These are phyloP conservation scores for Tetrapisispora fleetii DNA, from an alignment of 805 yeast genomes.

Conservation along the genomic window DNA sequence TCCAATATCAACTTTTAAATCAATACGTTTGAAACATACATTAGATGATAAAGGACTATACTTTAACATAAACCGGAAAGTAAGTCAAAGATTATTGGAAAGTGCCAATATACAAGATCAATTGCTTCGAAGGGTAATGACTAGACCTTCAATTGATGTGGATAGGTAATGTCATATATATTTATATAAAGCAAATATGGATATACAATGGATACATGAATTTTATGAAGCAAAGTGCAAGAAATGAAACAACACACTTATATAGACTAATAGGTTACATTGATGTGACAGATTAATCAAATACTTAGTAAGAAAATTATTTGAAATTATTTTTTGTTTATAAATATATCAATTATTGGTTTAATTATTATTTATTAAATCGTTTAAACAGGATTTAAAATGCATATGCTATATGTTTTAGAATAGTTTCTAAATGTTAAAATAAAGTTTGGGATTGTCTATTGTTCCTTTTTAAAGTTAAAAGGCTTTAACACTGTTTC, in stretches of 20 bases:
- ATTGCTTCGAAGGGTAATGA: constrained; percentile 23
- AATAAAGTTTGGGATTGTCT: background rate
- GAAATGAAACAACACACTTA: no score
- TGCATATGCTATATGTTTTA: background rate
- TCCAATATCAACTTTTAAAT: constrained; percentile 36
- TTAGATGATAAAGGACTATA: constrained; percentile 40
- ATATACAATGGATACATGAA: background rate
- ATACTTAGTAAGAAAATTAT: no score
- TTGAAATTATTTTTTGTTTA: no score
- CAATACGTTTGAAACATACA: constrained; percentile 20
- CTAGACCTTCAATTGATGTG: constrained; percentile 21
- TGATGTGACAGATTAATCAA: no score
- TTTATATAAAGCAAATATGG: background rate
- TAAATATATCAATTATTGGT: background rate
- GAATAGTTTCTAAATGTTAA: background rate
- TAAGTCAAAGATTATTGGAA: constrained; percentile 35
- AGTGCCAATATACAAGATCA: constrained; percentile 24
- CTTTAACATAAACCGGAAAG: constrained; percentile 29
- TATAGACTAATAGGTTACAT: no score
- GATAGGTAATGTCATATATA: background rate
- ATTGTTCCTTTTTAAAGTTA: background rate
- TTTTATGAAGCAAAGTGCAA: no score
- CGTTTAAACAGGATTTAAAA: background rate
- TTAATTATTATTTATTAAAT: background rate
- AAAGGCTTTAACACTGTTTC: background rate